phyloP scores from a whole-genome alignment of 78 protist genomes.

The Cyanophora paradoxa region DNA sequence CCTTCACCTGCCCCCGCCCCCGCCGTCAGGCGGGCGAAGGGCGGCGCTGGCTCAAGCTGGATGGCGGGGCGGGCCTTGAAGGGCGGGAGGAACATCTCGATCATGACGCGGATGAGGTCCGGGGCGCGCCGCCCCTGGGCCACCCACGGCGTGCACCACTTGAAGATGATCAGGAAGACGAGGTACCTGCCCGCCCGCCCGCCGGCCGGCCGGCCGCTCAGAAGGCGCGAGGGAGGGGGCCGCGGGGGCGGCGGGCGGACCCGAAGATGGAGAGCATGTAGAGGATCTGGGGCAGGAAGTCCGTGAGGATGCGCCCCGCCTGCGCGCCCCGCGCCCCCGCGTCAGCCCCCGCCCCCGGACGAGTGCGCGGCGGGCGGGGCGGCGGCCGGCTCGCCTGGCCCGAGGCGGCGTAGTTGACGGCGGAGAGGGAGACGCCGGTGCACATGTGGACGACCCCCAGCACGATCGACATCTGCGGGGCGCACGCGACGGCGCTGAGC shows the following conservation, averaged over 20 bases:
- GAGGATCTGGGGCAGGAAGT: not conserved
- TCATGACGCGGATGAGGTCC: conserved; percentile 23
- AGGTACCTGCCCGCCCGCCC: conserved; percentile 8
- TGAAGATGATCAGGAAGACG: conserved; percentile 13
- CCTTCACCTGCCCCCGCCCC: not conserved
- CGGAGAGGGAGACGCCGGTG: too few species aligned
- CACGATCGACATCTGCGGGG: conserved; percentile 23
- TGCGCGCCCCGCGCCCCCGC: too few species aligned
- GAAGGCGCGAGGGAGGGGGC: not conserved
- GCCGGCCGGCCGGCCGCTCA: not conserved
- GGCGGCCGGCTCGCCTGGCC: too few species aligned
- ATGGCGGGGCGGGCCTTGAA: not conserved
- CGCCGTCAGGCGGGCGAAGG: not conserved
- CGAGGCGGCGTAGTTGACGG: too few species aligned
- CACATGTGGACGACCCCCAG: conserved; percentile 47
- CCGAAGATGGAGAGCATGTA: conserved; percentile 26
- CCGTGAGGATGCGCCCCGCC: too few species aligned
- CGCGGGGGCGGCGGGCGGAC: conserved; percentile 1
- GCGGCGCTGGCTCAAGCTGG: not conserved
- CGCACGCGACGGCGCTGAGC: too few species aligned
- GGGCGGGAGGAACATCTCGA: conserved; percentile 25
- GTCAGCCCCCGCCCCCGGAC: too few species aligned
- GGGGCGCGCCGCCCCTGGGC: conserved; percentile 2
- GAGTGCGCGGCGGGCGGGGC: too few species aligned
- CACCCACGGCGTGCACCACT: conserved; percentile 28